Conservation (phyloP, 345 rosid genomes). For the Dipteronia dyeriana region DNA sequence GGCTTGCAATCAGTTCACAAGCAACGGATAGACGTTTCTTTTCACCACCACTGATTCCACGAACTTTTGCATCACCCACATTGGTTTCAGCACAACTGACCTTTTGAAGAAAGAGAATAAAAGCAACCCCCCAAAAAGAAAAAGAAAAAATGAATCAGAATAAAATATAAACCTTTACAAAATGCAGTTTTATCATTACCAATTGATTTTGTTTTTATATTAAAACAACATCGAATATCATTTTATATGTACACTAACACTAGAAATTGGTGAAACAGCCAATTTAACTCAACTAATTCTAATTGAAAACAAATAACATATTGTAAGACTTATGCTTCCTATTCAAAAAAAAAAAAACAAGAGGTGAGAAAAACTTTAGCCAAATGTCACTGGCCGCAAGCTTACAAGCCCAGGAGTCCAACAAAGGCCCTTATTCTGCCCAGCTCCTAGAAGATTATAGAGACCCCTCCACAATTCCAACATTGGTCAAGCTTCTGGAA, state of each 20-base stretch:
- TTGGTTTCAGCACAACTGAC: slow-evolving; percentile 81
- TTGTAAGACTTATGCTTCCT: background rate
- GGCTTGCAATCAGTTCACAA: slow-evolving; percentile 96
- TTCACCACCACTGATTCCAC: slow-evolving; percentile 99
- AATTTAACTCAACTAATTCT: background rate
- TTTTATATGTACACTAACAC: too few relatives aligned
- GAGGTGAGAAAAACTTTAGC: background rate
- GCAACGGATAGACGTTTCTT: slow-evolving; percentile 88
- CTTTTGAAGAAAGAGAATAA: slow-evolving; percentile 48
- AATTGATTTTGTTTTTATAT: background rate
- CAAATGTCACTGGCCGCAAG: too few relatives aligned
- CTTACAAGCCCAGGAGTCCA: too few relatives aligned
- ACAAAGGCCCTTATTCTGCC: too few relatives aligned
- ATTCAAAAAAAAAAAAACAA: background rate
- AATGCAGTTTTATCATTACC: slow-evolving; percentile 4
- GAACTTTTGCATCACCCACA: slow-evolving; percentile 97
- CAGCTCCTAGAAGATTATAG: too few relatives aligned
- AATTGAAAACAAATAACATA: background rate
- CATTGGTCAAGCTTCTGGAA: too few relatives aligned
- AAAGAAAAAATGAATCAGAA: slow-evolving; percentile 1
- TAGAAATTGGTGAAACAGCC: background rate
- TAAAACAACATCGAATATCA: background rate
- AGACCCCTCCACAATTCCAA: too few relatives aligned
- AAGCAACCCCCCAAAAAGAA: slow-evolving; percentile 25
- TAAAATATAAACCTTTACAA: background rate